Evolutionary conservation across 169 alveolate genomes (phyloP).

Genomic region (Fabrea salina): DNA sequence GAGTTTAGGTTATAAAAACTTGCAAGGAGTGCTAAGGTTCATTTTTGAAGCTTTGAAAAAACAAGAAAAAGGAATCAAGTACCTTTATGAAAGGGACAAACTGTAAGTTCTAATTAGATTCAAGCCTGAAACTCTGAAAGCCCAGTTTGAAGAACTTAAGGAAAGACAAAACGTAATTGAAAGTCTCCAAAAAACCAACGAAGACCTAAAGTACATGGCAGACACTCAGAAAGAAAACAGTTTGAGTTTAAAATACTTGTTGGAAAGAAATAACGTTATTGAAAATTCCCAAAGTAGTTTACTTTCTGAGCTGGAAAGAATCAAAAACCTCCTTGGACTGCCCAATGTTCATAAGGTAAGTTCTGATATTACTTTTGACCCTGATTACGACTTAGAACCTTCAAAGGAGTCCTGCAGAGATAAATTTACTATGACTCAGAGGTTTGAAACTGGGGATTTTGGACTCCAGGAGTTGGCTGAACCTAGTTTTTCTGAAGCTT

Average conservation of each 20-base stretch:
- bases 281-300: too few species aligned
- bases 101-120: background rate
- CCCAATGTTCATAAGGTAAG: too few species aligned
- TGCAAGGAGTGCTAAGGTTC: background rate
- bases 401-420: too few species aligned
- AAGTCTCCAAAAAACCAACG: background rate
- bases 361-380: too few species aligned
- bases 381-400: too few species aligned
- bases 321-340: too few species aligned
- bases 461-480: too few species aligned
- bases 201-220: background rate
- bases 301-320: too few species aligned
- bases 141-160: background rate
- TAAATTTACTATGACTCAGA: too few species aligned
- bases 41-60: background rate
- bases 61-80: slow-evolving; percentile 4
- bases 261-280: background rate
- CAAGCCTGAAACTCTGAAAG: background rate
- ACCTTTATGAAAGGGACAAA: background rate
- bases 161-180: background rate
- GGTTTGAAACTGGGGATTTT: too few species aligned
- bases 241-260: background rate
- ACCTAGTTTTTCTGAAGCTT: too few species aligned
- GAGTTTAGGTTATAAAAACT: background rate
- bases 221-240: background rate